These are phyloP conservation scores for Neodidymelliopsis sp. DNA, from an alignment of 2,329 filamentous ascomycete genomes.

Conservation along the genomic window DNA sequence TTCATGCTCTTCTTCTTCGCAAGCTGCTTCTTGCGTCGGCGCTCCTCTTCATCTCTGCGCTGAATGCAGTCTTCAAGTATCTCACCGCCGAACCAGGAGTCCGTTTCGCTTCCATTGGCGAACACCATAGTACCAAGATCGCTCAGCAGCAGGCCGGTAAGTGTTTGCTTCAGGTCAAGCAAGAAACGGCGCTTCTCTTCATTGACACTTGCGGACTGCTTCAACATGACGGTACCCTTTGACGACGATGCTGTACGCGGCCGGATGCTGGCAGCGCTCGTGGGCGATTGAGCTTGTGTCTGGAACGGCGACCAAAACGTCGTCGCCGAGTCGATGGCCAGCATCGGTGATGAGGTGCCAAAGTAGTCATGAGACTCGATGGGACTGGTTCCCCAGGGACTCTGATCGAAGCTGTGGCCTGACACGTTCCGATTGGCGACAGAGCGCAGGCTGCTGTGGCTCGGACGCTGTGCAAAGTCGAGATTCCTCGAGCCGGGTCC, in stretches of 20 bases:
- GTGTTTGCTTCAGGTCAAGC: slow-evolving; percentile 75
- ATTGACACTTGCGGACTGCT: slow-evolving; percentile 60
- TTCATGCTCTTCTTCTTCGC: slow-evolving; percentile 64
- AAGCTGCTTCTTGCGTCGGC: slow-evolving; percentile 47
- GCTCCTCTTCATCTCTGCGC: slow-evolving; percentile 52
- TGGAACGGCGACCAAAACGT: slow-evolving; percentile 93
- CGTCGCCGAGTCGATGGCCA: slow-evolving; percentile 75
- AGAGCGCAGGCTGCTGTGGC: slow-evolving; percentile 65
- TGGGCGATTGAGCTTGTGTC: slow-evolving; percentile 69
- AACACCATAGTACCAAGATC: slow-evolving; percentile 89
- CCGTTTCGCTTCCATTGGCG: slow-evolving; percentile 89
- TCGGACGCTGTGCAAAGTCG: slow-evolving; percentile 59
- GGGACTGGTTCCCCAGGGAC: slow-evolving; percentile 69
- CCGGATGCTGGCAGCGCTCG: slow-evolving; percentile 67
- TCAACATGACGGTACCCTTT: slow-evolving; percentile 71
- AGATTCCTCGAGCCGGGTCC: slow-evolving; percentile 50
- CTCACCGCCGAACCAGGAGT: slow-evolving; percentile 78
- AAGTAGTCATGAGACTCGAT: slow-evolving; percentile 76
- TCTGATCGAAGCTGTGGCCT: slow-evolving; percentile 74
- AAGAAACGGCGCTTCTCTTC: slow-evolving; percentile 83
- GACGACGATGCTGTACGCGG: slow-evolving; percentile 73
- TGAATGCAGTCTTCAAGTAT: slow-evolving; percentile 58
- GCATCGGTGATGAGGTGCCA: slow-evolving; percentile 70
- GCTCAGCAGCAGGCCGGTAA: slow-evolving; percentile 85
- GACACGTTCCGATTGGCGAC: slow-evolving; percentile 70